These are phyloP conservation scores for Arthroderma uncinatum DNA, from an alignment of 2,329 filamentous ascomycete species.

Conservation along the genomic window DNA sequence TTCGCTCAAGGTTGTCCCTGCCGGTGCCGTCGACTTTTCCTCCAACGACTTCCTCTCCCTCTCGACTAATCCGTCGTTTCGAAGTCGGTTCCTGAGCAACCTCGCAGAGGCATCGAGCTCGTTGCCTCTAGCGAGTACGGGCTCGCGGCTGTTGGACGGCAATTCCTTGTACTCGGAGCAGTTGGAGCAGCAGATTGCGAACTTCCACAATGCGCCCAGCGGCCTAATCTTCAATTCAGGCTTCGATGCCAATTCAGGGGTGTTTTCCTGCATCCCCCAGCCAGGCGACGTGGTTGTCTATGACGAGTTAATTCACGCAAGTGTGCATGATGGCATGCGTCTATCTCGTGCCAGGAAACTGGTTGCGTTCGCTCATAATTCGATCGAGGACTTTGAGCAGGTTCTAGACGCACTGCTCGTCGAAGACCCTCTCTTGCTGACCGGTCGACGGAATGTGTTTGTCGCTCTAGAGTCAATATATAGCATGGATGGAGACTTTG, in stretches of 20 bases:
- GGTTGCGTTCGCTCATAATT: slow-evolving; percentile 41
- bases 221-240: slow-evolving; percentile 55
- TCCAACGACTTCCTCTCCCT: slow-evolving; percentile 57
- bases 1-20: slow-evolving; percentile 36
- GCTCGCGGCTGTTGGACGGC: slow-evolving; percentile 54
- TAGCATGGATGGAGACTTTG: slow-evolving; percentile 73
- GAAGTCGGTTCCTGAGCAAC: slow-evolving; percentile 39
- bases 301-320: slow-evolving; percentile 68
- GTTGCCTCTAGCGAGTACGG: slow-evolving; percentile 44
- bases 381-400: slow-evolving; percentile 26
- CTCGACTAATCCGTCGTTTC: slow-evolving; percentile 38
- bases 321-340: slow-evolving; percentile 65
- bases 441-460: slow-evolving; percentile 47
- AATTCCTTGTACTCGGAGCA: slow-evolving; percentile 50
- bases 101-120: slow-evolving; percentile 27
- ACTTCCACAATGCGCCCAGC: slow-evolving; percentile 47
- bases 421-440: slow-evolving; percentile 24
- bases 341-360: slow-evolving; percentile 45
- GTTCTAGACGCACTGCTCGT: slow-evolving; percentile 26
- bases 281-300: slow-evolving; percentile 54
- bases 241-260: slow-evolving; percentile 54
- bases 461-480: slow-evolving; percentile 62
- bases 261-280: slow-evolving; percentile 51
- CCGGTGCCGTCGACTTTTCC: slow-evolving; percentile 46
- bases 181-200: slow-evolving; percentile 48